These are phyloP conservation scores for Penicillium sp. DNA, from an alignment of 2,329 filamentous ascomycete genomes.

Conservation along the genomic window DNA sequence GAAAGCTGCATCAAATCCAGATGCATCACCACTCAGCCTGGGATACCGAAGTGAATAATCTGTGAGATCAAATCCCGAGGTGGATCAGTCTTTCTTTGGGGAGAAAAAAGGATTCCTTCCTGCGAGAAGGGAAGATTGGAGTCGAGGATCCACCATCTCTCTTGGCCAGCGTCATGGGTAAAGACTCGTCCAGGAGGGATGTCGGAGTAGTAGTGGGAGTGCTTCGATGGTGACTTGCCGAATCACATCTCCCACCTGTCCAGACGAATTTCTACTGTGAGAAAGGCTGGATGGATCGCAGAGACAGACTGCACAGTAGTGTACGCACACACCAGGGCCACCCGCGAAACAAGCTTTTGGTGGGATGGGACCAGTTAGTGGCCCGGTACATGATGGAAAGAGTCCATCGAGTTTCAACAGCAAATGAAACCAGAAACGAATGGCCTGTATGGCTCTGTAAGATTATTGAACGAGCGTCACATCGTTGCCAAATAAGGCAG, in stretches of 20 bases:
- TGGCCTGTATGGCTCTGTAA: neutral
- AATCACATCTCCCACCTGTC: neutral
- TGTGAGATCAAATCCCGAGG: neutral
- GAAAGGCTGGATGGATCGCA: constrained; percentile 19
- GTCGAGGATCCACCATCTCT: neutral
- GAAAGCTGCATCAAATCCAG: neutral
- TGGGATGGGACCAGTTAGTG: constrained; percentile 12
- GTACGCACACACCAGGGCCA: constrained; percentile 9
- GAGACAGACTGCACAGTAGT: neutral
- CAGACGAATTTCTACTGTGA: constrained; percentile 12
- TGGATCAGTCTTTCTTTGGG: neutral
- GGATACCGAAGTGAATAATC: neutral
- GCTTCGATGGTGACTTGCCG: neutral
- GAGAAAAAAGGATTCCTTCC: neutral
- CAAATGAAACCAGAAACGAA: neutral
- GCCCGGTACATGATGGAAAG: neutral
- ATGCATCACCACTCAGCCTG: neutral
- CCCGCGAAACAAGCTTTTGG: constrained; percentile 30
- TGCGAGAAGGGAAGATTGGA: neutral
- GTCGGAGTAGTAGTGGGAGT: no score
- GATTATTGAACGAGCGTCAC: constrained; percentile 3
- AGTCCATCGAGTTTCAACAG: neutral
- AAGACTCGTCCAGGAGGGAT: neutral
- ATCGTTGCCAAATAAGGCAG: constrained; percentile 17
- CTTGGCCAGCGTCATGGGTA: neutral